phyloP scores from a whole-genome alignment of 495 filamentous ascomycete genomes.

The Penicillium angulare region DNA sequence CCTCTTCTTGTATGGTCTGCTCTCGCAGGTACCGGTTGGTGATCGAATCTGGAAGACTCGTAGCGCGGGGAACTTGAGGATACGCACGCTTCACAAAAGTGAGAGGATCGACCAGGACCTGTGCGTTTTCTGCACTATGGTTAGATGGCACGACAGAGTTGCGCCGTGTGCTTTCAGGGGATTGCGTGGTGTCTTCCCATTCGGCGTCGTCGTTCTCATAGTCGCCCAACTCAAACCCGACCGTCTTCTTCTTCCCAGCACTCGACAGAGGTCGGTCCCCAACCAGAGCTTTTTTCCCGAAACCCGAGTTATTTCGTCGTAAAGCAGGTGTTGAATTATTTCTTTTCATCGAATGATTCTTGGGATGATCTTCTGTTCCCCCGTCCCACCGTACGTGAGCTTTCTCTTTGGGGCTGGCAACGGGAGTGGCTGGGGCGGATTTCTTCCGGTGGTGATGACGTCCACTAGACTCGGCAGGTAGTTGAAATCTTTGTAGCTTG shows the following conservation, averaged over 20 bases:
- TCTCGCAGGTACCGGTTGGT: constrained; percentile 32
- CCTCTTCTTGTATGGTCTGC: constrained; percentile 19
- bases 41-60: constrained; percentile 45
- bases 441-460: constrained; percentile 50
- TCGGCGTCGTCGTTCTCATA: constrained; percentile 46
- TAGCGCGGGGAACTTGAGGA: constrained; percentile 43
- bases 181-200: constrained; percentile 54
- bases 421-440: constrained; percentile 46
- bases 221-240: constrained; percentile 49
- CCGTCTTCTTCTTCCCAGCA: constrained; percentile 46
- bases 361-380: constrained; percentile 27
- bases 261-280: constrained; percentile 38
- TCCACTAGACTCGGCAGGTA: constrained; percentile 26
- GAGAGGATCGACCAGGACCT: constrained; percentile 45
- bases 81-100: constrained; percentile 49
- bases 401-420: constrained; percentile 37
- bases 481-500: constrained; percentile 40
- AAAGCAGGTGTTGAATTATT: constrained; percentile 46
- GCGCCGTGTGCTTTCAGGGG: constrained; percentile 47
- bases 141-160: constrained; percentile 44
- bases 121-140: constrained; percentile 39
- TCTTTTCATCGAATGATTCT: constrained; percentile 40
- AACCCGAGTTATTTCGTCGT: constrained; percentile 34
- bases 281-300: constrained; percentile 38
- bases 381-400: constrained; percentile 46